These are phyloP conservation scores for Venustampulla echinocandica DNA, from an alignment of 495 filamentous ascomycete genomes.

Conservation along the genomic window DNA sequence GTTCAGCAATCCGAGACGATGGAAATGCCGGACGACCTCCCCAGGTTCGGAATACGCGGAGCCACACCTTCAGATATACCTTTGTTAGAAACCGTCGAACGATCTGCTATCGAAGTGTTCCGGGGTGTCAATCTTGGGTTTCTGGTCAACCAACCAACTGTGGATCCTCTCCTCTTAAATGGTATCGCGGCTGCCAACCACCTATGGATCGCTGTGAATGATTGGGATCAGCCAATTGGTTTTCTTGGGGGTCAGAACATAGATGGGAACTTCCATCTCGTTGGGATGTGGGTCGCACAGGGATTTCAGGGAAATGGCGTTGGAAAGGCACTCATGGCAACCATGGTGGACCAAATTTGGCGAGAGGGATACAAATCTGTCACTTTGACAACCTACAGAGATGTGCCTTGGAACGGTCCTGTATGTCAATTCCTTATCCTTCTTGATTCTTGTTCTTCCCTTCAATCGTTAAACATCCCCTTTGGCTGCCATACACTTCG, in stretches of 20 bases:
- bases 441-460: background rate
- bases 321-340: slow-evolving; percentile 18
- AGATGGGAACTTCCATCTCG: slow-evolving; percentile 19
- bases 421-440: background rate
- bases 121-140: slow-evolving; percentile 14
- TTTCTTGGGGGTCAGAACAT: slow-evolving; percentile 18
- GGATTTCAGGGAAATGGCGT: slow-evolving; percentile 20
- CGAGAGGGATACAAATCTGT: slow-evolving; percentile 15
- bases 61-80: slow-evolving; percentile 18
- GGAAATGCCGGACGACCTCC: background rate
- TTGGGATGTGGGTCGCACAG: slow-evolving; percentile 19
- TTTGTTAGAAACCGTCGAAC: slow-evolving; percentile 18
- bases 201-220: slow-evolving; percentile 19
- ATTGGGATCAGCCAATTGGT: slow-evolving; percentile 19
- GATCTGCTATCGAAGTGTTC: slow-evolving; percentile 21
- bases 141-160: slow-evolving; percentile 12
- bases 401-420: slow-evolving; percentile 21
- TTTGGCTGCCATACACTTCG: background rate
- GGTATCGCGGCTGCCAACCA: slow-evolving; percentile 10
- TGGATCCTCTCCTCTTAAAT: slow-evolving; percentile 8
- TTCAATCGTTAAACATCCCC: background rate
- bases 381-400: slow-evolving; percentile 18
- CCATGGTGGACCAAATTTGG: slow-evolving; percentile 12
- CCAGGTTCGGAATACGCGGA: slow-evolving; percentile 16
- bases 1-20: slow-evolving; percentile 14